Conservation (phyloP, 2,329 filamentous ascomycete genomes). For the Colletotrichum gigasporum region DNA sequence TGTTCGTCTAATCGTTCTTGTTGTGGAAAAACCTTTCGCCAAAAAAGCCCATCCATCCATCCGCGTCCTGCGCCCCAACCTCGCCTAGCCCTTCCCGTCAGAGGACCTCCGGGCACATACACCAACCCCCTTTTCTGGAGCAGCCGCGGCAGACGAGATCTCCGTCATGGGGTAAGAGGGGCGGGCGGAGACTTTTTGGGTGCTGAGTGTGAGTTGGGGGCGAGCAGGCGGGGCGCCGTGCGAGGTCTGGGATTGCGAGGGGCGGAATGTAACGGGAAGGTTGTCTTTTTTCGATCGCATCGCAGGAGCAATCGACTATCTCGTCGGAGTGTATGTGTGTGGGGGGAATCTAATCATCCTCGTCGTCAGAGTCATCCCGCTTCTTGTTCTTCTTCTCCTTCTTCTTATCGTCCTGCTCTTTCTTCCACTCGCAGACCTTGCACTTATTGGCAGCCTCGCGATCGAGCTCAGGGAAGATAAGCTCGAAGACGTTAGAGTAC, state of each 20-base stretch:
- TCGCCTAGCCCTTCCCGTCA: constrained; percentile 4
- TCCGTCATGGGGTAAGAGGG: background rate
- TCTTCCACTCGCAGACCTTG: constrained; percentile 67
- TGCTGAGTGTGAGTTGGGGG: background rate
- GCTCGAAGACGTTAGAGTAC: constrained; percentile 93
- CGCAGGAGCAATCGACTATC: background rate
- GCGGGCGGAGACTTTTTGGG: background rate
- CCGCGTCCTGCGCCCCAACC: background rate
- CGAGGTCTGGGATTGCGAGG: no score
- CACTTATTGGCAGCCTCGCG: constrained; percentile 77
- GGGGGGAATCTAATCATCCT: constrained; percentile 36
- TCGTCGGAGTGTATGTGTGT: background rate
- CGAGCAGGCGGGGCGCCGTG: background rate
- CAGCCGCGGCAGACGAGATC: background rate
- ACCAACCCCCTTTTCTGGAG: background rate
- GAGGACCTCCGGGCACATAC: background rate
- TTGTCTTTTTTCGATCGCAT: no score
- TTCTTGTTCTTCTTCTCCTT: constrained; percentile 30
- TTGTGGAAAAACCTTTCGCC: background rate
- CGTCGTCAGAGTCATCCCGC: constrained; percentile 37
- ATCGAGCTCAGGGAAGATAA: constrained; percentile 88
- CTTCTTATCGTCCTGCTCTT: constrained; percentile 52
- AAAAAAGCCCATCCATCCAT: background rate
- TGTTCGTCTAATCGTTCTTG: constrained; percentile 26
- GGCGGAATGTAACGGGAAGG: background rate